Base-by-base conservation (phyloP, 345 rosid genomes). In the Toxicodendron radicans region DNA sequence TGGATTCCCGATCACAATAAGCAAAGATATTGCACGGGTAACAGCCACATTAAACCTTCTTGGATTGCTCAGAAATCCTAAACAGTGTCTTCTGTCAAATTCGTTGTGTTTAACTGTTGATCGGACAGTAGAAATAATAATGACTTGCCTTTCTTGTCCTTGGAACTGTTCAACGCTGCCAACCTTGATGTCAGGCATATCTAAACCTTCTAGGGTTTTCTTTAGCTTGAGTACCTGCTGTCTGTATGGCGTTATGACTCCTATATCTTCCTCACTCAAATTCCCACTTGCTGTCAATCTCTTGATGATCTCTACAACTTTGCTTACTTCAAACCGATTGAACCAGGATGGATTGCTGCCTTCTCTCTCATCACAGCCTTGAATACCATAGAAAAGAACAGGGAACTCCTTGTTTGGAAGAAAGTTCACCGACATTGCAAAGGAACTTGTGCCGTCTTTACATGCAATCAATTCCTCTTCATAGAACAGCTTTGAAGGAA, bases 281-380 rank as follows among this genome's bases (percentile, higher is more conserved):
- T 73, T 68, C 57, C 81, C 91, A 59, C 77, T 81, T 48, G 76
- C 73, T 24, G 75, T 82, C 81, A 95, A 64, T 72, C 79, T 90
- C 84, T 67, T 83, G 53, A 90, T 79, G 63, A 89, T 49, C 73
- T 95, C 94, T 41, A 89, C 82, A 5, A 91, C 98, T 85, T 92
- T 93, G 83, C 97, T 92, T 67, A 83, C 90, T 85, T 95, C 98
- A 58, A 95, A 83, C 23, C 98, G 83, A 82, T 95, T 95, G 79
- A 95, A 92, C 97, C 98, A 93, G 14, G 98, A 95, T 4, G 96
- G 99, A 76, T 93, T 95, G 78, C 72, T 90, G 33, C 93, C 98
- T 86, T 95, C 98, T 81, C 99, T 89, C 87, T 95, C 98, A 81
- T 95, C 99, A 78, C 92, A 89, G 62, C 99, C 99, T 87, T 92